A percentile compares a stretch with the other conserved stretches of the same genome.
These are phyloP conservation scores for Kwoniella shandongensis DNA, from an alignment of 768 basidiomycete genomes.

Conservation along the genomic window DNA sequence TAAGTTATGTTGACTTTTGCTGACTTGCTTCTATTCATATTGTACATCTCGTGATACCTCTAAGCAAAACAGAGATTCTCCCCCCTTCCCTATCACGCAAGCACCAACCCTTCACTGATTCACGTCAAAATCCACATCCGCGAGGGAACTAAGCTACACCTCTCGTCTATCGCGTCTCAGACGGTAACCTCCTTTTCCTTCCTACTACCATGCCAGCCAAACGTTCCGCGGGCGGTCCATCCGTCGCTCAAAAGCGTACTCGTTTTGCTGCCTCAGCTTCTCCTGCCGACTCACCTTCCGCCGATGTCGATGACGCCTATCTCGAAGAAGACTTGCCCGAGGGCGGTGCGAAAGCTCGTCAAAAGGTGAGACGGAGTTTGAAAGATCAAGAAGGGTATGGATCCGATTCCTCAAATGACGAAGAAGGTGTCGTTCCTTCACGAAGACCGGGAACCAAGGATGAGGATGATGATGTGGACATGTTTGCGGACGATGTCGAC, in stretches of 20 bases:
- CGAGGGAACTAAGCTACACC: no score
- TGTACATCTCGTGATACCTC: no score
- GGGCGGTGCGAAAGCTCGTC: slow-evolving; percentile 50
- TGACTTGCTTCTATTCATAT: no score
- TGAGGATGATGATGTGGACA: slow-evolving; percentile 75
- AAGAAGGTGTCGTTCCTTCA: slow-evolving; percentile 86
- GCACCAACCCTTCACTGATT: no score
- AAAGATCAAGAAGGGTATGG: slow-evolving; percentile 81
- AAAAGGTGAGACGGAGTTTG: slow-evolving; percentile 67
- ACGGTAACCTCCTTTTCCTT: no score
- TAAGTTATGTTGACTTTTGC: no score
- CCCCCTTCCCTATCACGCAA: no score
- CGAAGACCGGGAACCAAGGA: slow-evolving; percentile 60
- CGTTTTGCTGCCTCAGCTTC: slow-evolving; percentile 33
- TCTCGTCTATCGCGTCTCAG: no score
- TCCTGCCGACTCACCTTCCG: slow-evolving; percentile 4
- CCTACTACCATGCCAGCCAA: slow-evolving; percentile 34
- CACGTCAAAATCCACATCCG: no score
- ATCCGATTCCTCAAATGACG: slow-evolving; percentile 90
- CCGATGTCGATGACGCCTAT: slow-evolving; percentile 19
- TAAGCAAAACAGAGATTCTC: no score
- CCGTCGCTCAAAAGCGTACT: slow-evolving; percentile 28
- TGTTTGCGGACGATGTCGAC: slow-evolving; percentile 61
- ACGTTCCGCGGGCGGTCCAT: slow-evolving; percentile 22
- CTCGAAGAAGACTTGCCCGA: slow-evolving; percentile 49